Evolutionary conservation across 73 alveolate genomes (phyloP).

Genomic region (Paramecium bursaria): DNA sequence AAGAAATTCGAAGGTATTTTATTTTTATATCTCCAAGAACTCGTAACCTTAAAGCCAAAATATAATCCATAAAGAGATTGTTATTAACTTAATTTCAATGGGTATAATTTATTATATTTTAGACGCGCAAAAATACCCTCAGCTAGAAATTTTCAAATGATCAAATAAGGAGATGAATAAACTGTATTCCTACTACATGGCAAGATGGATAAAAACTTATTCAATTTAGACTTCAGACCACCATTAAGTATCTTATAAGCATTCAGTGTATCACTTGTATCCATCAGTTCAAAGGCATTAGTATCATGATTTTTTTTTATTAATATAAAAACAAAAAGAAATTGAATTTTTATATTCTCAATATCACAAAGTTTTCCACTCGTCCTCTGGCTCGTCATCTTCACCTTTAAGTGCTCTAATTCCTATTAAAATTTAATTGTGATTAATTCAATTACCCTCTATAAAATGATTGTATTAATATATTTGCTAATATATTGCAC

Average conservation of each 20-base stretch:
- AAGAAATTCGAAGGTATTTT: slow-evolving; percentile 52
- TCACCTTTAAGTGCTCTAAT: slow-evolving; percentile 35
- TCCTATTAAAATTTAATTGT: not conserved
- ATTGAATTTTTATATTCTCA: too few species aligned
- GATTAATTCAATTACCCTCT: slow-evolving; percentile 39
- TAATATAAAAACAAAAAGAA: not conserved
- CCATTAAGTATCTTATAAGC: slow-evolving; percentile 73
- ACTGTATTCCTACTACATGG: slow-evolving; percentile 78
- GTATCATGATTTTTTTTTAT: slow-evolving; percentile 71
- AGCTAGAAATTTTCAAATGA: slow-evolving; percentile 80
- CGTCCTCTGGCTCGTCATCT: slow-evolving; percentile 60
- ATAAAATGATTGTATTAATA: slow-evolving; percentile 23
- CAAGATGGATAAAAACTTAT: slow-evolving; percentile 71
- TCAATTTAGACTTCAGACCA: slow-evolving; percentile 78
- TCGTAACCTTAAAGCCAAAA: slow-evolving; percentile 75
- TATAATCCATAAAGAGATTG: slow-evolving; percentile 77
- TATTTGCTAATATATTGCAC: not conserved
- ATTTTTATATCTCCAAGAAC: not conserved
- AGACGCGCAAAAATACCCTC: slow-evolving; percentile 79
- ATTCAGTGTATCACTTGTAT: slow-evolving; percentile 74
- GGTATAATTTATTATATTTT: slow-evolving; percentile 48
- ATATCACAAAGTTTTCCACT: not conserved
- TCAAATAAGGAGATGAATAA: slow-evolving; percentile 73
- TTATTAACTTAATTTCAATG: slow-evolving; percentile 79
- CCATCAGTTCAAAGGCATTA: slow-evolving; percentile 81